Percentiles rank a stretch among this genome's conserved stretches.
Conservation (phyloP, 441 rosid genomes). For the Raphanus hybrid region DNA sequence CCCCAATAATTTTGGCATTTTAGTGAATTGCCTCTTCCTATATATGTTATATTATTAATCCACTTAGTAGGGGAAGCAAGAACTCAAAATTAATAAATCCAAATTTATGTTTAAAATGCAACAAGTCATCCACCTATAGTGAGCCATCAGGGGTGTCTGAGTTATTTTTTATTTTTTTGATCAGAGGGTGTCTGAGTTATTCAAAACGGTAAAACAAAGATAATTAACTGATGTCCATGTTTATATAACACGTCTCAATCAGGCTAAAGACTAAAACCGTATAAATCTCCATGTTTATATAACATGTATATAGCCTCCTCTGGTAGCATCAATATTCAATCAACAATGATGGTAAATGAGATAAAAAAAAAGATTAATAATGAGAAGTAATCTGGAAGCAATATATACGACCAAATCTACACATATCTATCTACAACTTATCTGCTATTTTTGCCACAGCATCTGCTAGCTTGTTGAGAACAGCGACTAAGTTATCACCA, state of each 20-base stretch:
- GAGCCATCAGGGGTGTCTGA: background rate
- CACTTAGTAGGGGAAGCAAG: background rate
- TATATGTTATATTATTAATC: background rate
- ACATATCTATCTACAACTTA: constrained; percentile 61
- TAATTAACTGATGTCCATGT: background rate
- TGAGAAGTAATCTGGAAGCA: constrained; percentile 23
- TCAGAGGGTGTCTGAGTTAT: background rate
- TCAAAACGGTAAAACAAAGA: background rate
- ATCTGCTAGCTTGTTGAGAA: constrained; percentile 87
- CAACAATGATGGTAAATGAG: constrained; percentile 18
- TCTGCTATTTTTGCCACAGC: constrained; percentile 89
- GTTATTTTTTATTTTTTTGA: background rate
- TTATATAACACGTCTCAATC: background rate
- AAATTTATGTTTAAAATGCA: background rate
- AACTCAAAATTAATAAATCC: background rate
- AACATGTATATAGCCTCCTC: constrained; percentile 17
- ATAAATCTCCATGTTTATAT: constrained; percentile 31
- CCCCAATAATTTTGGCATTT: constrained; percentile 15
- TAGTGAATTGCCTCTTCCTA: constrained; percentile 15
- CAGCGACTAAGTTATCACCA: constrained; percentile 65
- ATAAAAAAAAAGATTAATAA: constrained; percentile 14
- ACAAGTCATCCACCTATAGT: background rate
- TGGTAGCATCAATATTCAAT: constrained; percentile 24
- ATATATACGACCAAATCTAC: constrained; percentile 27
- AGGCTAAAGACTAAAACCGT: constrained; percentile 8